These are phyloP conservation scores for Neonectria coccinea DNA, from an alignment of 2,329 filamentous ascomycete genomes.

Conservation along the genomic window DNA sequence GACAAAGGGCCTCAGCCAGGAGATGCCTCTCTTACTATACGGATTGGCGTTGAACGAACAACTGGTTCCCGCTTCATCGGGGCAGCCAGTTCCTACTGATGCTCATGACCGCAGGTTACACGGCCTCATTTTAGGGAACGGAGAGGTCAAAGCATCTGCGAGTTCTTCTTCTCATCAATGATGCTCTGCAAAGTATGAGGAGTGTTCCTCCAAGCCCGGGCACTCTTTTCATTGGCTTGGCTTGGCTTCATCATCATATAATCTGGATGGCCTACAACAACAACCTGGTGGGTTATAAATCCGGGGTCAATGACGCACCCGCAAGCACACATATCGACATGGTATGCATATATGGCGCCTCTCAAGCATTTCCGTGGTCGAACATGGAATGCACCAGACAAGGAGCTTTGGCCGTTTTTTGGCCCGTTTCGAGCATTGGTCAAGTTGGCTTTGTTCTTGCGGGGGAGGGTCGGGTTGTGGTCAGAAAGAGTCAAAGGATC, in stretches of 20 bases:
- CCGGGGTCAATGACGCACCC: not conserved
- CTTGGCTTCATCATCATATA: not conserved
- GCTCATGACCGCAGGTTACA: conserved; percentile 84
- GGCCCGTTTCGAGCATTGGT: not conserved
- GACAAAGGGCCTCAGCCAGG: conserved; percentile 49
- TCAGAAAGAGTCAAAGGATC: not conserved
- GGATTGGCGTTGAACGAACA: conserved; percentile 90
- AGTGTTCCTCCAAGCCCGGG: no score
- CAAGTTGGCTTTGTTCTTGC: not conserved
- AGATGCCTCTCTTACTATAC: conserved; percentile 66
- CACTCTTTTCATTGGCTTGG: not conserved
- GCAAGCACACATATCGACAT: not conserved
- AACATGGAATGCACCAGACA: not conserved
- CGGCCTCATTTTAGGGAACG: conserved; percentile 79
- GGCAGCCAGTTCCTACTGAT: conserved; percentile 77
- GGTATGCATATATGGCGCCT: not conserved
- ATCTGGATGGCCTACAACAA: not conserved
- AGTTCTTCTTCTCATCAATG: conserved; percentile 55
- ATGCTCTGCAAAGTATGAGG: not conserved
- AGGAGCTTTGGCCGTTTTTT: not conserved
- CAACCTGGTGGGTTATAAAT: not conserved
- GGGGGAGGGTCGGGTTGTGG: not conserved
- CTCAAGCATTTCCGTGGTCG: not conserved
- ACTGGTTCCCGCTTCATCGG: conserved; percentile 70
- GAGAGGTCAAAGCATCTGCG: conserved; percentile 61